A percentile compares a stretch with the other conserved stretches of the same genome.
Conservation (phyloP, 108 stramenopile species). For the Cylindrotheca closterium region DNA sequence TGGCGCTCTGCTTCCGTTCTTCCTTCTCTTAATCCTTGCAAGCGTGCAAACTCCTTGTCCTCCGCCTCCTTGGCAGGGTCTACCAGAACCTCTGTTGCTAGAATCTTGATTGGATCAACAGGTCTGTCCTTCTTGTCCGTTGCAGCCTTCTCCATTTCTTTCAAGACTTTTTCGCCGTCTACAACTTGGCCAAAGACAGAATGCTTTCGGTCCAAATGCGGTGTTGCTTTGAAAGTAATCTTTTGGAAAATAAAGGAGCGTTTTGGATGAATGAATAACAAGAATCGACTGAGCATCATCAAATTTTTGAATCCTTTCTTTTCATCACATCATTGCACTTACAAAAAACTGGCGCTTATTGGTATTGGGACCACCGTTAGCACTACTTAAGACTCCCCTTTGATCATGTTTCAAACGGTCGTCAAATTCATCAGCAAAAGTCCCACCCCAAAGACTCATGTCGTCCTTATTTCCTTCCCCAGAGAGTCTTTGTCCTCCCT, state of each 20-base stretch:
- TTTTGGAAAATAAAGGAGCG: no score
- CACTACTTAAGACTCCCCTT: constrained; percentile 89
- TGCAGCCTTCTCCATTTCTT: constrained; percentile 32
- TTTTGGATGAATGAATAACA: no score
- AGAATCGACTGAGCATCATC: neutral
- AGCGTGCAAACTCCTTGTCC: constrained; percentile 55
- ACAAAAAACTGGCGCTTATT: constrained; percentile 93
- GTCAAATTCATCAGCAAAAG: constrained; percentile 94
- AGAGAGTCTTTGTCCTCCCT: constrained; percentile 84
- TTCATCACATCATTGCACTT: neutral
- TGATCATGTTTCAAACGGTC: constrained; percentile 73
- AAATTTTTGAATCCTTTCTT: neutral
- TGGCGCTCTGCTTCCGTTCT: constrained; percentile 13
- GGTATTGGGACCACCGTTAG: constrained; percentile 91
- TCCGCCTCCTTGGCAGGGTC: constrained; percentile 77
- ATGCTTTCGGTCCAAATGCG: constrained; percentile 96
- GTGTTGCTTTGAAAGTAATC: constrained; percentile 83
- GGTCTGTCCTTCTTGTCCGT: constrained; percentile 82
- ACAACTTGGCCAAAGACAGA: constrained; percentile 93
- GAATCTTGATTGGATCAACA: constrained; percentile 50
- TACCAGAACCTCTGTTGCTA: constrained; percentile 50
- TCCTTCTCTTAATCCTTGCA: constrained; percentile 40
- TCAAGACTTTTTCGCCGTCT: constrained; percentile 70
- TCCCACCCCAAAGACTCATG: constrained; percentile 72
- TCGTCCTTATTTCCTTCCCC: constrained; percentile 76